Evolutionary conservation across 169 alveolate species (phyloP).

Genomic region (Cryptosporidium baileyi): DNA sequence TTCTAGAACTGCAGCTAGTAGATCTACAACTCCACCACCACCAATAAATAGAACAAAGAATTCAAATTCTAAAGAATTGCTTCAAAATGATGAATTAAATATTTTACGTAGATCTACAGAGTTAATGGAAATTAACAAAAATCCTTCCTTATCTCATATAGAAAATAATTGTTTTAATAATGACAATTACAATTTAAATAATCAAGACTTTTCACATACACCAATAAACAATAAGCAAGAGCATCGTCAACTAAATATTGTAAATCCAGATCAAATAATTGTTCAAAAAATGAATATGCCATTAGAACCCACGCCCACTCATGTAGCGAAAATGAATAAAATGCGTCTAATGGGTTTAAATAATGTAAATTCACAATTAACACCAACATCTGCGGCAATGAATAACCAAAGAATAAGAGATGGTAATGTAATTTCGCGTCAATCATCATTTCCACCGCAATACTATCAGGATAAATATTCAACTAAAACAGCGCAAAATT

Average conservation of each 20-base stretch:
- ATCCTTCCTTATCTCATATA: conserved; percentile 22
- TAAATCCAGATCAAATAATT: conserved; percentile 40
- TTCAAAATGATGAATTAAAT: conserved; percentile 1
- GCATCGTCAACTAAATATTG: conserved; percentile 18
- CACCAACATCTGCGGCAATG: conserved; percentile 11
- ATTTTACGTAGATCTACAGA: conserved; percentile 17
- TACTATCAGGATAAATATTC: conserved; percentile 42
- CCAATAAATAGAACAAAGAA: conserved; percentile 5
- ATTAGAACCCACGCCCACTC: conserved; percentile 64
- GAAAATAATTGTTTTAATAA: background rate
- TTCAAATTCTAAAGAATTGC: background rate
- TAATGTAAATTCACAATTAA: conserved; percentile 1
- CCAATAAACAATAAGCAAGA: background rate
- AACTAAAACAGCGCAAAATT: conserved; percentile 5
- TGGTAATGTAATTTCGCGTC: conserved; percentile 10
- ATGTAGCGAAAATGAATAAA: conserved; percentile 62
- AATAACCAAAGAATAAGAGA: background rate
- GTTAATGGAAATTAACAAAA: background rate
- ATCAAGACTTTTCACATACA: background rate
- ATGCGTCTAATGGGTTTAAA: conserved; percentile 35
- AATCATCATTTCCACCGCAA: conserved; percentile 48
- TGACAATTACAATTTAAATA: background rate
- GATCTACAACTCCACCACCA: conserved; percentile 69
- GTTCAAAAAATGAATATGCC: conserved; percentile 34
- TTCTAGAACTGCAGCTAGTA: conserved; percentile 59